phyloP scores from a whole-genome alignment of 805 yeast species.

The Hanseniaspora valbyensis region DNA sequence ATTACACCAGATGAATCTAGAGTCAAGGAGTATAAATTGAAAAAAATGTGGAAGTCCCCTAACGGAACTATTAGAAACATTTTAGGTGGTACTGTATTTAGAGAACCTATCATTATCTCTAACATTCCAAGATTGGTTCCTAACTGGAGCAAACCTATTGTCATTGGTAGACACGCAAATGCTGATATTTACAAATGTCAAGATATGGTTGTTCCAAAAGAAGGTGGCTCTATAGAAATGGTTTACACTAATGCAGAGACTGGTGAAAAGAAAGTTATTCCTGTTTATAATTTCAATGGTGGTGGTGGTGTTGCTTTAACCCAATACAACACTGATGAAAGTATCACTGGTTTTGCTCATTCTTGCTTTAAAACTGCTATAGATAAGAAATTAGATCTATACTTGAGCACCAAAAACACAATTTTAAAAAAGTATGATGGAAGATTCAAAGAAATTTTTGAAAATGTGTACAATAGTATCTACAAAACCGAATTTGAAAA shows the following conservation, averaged over 20 bases:
- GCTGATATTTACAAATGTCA: slow-evolving; percentile 81
- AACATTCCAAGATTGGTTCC: slow-evolving; percentile 68
- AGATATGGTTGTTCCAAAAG: slow-evolving; percentile 51
- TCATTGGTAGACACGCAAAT: slow-evolving; percentile 77
- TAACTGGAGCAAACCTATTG: slow-evolving; percentile 71
- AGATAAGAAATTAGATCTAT: slow-evolving; percentile 50
- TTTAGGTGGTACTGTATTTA: slow-evolving; percentile 70
- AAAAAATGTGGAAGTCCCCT: slow-evolving; percentile 79
- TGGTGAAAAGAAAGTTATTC: slow-evolving; percentile 30
- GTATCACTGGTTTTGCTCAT: slow-evolving; percentile 67
- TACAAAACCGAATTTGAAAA: slow-evolving; percentile 50
- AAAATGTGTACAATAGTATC: slow-evolving; percentile 47
- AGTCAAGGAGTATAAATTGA: slow-evolving; percentile 60
- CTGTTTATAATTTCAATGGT: slow-evolving; percentile 52
- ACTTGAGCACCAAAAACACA: slow-evolving; percentile 66
- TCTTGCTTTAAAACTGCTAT: slow-evolving; percentile 69
- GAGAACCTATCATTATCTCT: slow-evolving; percentile 73
- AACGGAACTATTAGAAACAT: slow-evolving; percentile 77
- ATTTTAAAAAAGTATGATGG: slow-evolving; percentile 76
- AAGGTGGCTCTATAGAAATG: slow-evolving; percentile 54
- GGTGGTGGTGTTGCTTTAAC: slow-evolving; percentile 62
- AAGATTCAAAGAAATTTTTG: slow-evolving; percentile 69
- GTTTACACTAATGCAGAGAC: slow-evolving; percentile 52
- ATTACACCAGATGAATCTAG: slow-evolving; percentile 76
- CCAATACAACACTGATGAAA: slow-evolving; percentile 75